These are phyloP conservation scores for Aspergillus carlsbadensis DNA, from an alignment of 495 filamentous ascomycete species.

Conservation along the genomic window DNA sequence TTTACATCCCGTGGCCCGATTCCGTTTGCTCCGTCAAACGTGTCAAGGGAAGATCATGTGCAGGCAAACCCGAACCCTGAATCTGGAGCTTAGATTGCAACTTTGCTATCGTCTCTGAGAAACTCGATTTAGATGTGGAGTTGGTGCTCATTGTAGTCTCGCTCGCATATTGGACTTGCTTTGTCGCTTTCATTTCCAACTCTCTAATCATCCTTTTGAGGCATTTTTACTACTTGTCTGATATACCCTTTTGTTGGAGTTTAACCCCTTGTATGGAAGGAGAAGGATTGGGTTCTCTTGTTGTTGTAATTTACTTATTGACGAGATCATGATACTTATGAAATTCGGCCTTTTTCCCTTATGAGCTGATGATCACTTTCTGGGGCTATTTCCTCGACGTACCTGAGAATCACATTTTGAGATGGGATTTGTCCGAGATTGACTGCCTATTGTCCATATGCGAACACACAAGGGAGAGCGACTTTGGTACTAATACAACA, in stretches of 20 bases:
- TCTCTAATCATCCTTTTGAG: constrained; percentile 2
- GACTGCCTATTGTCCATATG: no score
- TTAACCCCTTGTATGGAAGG: neutral
- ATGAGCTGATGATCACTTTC: no score
- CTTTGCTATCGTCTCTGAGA: neutral
- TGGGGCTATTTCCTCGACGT: no score
- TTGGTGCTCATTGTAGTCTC: neutral
- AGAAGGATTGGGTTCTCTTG: neutral
- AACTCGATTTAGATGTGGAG: neutral
- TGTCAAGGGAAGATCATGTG: neutral
- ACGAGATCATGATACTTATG: no score
- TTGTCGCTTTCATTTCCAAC: neutral
- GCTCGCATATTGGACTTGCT: no score
- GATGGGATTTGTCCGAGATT: no score
- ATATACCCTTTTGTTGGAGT: constrained; percentile 31
- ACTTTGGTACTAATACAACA: no score
- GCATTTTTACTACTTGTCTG: constrained; percentile 6
- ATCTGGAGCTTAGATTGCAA: no score
- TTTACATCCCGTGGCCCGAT: constrained; percentile 53
- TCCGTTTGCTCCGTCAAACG: constrained; percentile 40
- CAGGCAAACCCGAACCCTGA: neutral
- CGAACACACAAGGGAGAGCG: no score
- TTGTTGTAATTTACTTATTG: no score
- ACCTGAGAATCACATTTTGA: no score
- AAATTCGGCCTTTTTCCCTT: neutral